Base-by-base conservation (phyloP, 2,329 filamentous ascomycete genomes). In the Alternaria conjuncta region DNA sequence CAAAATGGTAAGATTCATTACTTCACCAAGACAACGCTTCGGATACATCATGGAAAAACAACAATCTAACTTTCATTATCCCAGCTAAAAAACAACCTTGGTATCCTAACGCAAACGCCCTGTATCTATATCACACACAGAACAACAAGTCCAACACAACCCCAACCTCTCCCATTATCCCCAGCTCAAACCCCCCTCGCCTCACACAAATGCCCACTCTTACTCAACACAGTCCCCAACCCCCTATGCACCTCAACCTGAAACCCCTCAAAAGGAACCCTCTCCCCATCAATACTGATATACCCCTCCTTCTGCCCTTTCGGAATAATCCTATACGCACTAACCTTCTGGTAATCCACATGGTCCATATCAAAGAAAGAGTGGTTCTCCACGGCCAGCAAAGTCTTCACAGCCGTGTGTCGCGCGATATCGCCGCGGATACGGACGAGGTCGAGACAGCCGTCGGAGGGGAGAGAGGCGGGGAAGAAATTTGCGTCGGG, bases 281-380 rank as follows among this genome's bases (percentile, higher is more conserved):
- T 86, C 81, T 99, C 96, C 41, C 96, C 96, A 75, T 98, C 96
- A 68, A 99, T 93, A 78, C 93, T 96, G 77, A 99, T 96, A 78
- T 92, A 96, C 2, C 95, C 95, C 15, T 73, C 70, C n/a, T 67
- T 67, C 54, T 77, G 74, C 66, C 90, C 68, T 20, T 88, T 89
- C 0, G 96, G 96, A 4, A 90, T 90, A 66, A 99, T 90, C 45
- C 96, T 87, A 77, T 96, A 97, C 0, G 91, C 96, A n/a, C 87
- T 86, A 5, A 97, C 86, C 79, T 99, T 99, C 72, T 90, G 88
- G 79, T 97, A 95, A 28, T 86, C 86, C 12, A 97, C 91, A 43
- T 92, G 86, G 0, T 89, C 86, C 75, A 92, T 89, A 76, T 97
- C 92, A 71, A 97, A 96, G 69, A 97, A 90, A 4, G 86, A 87